Base-by-base conservation (phyloP, 176 grass and related monocot genomes). In the Oryza officinalis region DNA sequence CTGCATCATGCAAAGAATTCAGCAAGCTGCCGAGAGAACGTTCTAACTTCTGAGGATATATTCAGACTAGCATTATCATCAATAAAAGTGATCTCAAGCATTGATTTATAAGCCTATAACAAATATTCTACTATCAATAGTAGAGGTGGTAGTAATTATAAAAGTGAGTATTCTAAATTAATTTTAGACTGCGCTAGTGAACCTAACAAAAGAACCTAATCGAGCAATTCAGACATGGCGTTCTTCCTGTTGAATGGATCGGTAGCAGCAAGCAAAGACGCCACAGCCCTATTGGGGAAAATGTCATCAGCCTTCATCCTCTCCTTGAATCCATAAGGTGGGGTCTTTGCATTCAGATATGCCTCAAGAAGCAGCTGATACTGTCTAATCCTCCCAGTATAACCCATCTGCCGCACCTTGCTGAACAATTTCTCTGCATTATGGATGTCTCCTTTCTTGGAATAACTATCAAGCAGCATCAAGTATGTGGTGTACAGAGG, bases 241-340 rank as follows among this genome's bases (percentile, higher is more conserved):
- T 63, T 80, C 76, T 83, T 89, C 81, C 82, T 89, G 67, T 45
- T 79, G 76, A 94, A 94, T 22, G 86, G 88, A 86, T 97, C 81
- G 5, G 89, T 85, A 54, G 83, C 71, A 2, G 75, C 41, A 81
- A 97, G 71, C 79, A 92, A 85, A 64, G 74, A 59, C 40, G 82
- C 43, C 13, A 94, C 40, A 7, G 69, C 28, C 63, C 68, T 81
- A 20, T 92, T 92, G 44, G 90, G 90, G 74, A 90, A 94, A 76
- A 94, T 80, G 84, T 89, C 88, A 83, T 97, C 94, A 78, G 91
- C 91, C 68, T 94, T 94, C 91, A 97, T 86, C 78, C 94, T 94
- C 63, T 97, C 94, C 80, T 20, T 97, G 77, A 97, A 92, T 65
- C 94, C 94, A 77, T 97, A 97, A 63, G 67, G 79, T 40, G 94